These are phyloP conservation scores for Tulasnella calospora DNA, from an alignment of 768 basidiomycete genomes.

Conservation along the genomic window DNA sequence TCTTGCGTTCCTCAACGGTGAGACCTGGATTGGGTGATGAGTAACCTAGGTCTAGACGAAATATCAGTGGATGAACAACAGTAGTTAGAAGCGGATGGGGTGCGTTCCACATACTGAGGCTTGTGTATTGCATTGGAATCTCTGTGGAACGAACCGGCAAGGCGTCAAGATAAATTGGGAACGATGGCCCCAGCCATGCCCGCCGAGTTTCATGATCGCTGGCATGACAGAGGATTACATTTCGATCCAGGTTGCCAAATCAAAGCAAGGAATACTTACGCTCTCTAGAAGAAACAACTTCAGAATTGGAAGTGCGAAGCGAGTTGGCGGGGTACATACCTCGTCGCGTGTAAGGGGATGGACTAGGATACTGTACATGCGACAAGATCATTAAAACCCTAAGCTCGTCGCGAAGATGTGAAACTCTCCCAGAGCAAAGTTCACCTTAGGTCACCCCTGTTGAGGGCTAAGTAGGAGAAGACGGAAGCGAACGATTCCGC, in stretches of 20 bases:
- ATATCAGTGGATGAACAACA: not conserved
- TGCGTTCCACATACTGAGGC: constrained; percentile 46
- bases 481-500: constrained; percentile 66
- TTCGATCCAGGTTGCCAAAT: not conserved
- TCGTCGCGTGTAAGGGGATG: constrained; percentile 69
- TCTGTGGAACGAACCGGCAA: constrained; percentile 51
- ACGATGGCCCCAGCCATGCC: constrained; percentile 71
- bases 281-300: constrained; percentile 40
- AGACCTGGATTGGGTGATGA: constrained; percentile 50
- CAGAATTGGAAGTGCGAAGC: not conserved
- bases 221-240: not conserved
- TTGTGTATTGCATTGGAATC: constrained; percentile 64
- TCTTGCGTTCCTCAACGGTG: constrained; percentile 52
- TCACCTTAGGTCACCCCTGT: constrained; percentile 66
- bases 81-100: not conserved
- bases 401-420: not conserved
- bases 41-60: constrained; percentile 57
- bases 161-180: constrained; percentile 56
- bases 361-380: constrained; percentile 55
- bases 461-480: constrained; percentile 68
- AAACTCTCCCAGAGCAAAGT: not conserved
- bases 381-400: not conserved
- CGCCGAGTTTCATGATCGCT: constrained; percentile 68
- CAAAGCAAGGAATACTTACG: constrained; percentile 39
- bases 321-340: constrained; percentile 41